Conservation (phyloP, 2,329 filamentous ascomycete species). For the Sclerotinia spermophila region DNA sequence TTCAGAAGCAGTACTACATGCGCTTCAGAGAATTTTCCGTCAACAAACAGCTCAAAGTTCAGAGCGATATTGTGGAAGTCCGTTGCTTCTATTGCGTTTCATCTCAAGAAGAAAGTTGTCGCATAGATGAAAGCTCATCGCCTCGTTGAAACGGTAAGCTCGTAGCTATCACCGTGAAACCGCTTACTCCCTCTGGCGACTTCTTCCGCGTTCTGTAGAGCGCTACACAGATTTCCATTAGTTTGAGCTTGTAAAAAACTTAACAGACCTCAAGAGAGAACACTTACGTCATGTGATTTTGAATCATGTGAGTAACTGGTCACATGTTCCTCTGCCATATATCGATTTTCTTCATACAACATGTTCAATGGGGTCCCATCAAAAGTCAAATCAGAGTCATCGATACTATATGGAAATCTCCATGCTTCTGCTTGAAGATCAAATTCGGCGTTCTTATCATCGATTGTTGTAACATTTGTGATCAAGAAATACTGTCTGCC, state of each 20-base stretch:
- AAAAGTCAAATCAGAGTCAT: slow-evolving; percentile 34
- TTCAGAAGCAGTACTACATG: neutral
- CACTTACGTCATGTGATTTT: neutral
- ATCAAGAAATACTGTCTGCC: slow-evolving; percentile 25
- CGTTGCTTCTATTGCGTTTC: neutral
- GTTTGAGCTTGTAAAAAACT: neutral
- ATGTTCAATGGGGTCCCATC: slow-evolving; percentile 35
- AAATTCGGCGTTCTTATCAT: slow-evolving; percentile 19
- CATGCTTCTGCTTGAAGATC: slow-evolving; percentile 28
- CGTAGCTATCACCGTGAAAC: neutral
- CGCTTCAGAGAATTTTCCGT: too few species aligned
- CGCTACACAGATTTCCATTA: neutral
- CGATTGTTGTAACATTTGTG: slow-evolving; percentile 17
- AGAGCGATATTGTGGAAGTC: neutral
- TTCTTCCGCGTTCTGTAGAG: slow-evolving; percentile 13
- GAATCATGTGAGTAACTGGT: neutral
- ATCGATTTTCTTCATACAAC: slow-evolving; percentile 34
- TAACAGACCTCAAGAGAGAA: neutral
- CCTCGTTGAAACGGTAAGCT: neutral
- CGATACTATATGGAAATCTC: slow-evolving; percentile 31
- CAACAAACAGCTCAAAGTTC: neutral
- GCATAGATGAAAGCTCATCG: neutral
- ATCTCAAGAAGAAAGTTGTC: neutral
- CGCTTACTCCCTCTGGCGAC: neutral
- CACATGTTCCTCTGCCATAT: slow-evolving; percentile 25